Percentiles rank a stretch among this genome's conserved stretches.
phyloP scores from a whole-genome alignment of 805 yeast genomes.

The Metschnikowia baotianmanensis region DNA sequence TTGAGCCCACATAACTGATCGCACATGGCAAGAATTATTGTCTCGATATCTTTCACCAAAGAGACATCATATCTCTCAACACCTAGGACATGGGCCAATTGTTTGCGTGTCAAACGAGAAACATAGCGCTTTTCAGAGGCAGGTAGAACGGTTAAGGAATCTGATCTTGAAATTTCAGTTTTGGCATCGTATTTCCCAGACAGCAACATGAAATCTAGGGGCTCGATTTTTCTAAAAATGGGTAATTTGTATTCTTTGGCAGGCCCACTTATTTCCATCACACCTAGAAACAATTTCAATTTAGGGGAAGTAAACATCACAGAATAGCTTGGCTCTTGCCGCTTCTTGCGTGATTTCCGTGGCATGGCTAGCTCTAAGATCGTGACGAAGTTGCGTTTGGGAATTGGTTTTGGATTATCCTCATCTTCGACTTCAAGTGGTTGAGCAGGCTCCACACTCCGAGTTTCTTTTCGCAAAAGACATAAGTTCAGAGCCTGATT shows the following conservation, averaged over 20 bases:
- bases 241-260: slow-evolving; percentile 15
- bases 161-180: background rate
- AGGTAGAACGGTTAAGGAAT: background rate
- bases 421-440: too few relatives aligned
- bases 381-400: slow-evolving; percentile 1
- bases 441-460: too few relatives aligned
- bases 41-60: slow-evolving; percentile 57
- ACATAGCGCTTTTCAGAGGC: slow-evolving; percentile 9
- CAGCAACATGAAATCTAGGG: slow-evolving; percentile 6
- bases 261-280: slow-evolving; percentile 12
- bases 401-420: background rate
- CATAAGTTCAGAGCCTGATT: too few relatives aligned
- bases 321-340: background rate
- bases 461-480: too few relatives aligned
- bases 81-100: slow-evolving; percentile 14
- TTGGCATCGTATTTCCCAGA: slow-evolving; percentile 4
- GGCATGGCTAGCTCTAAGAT: too few relatives aligned
- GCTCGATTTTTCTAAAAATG: slow-evolving; percentile 6
- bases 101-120: slow-evolving; percentile 16
- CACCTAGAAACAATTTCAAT: slow-evolving; percentile 4
- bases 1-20: slow-evolving; percentile 63
- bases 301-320: slow-evolving; percentile 8
- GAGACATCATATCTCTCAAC: slow-evolving; percentile 33
- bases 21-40: slow-evolving; percentile 50
- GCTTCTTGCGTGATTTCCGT: too few relatives aligned